Evolutionary conservation across 2,329 filamentous ascomycete genomes (phyloP).

Genomic region (Phaeosphaeriaceae sp.): DNA sequence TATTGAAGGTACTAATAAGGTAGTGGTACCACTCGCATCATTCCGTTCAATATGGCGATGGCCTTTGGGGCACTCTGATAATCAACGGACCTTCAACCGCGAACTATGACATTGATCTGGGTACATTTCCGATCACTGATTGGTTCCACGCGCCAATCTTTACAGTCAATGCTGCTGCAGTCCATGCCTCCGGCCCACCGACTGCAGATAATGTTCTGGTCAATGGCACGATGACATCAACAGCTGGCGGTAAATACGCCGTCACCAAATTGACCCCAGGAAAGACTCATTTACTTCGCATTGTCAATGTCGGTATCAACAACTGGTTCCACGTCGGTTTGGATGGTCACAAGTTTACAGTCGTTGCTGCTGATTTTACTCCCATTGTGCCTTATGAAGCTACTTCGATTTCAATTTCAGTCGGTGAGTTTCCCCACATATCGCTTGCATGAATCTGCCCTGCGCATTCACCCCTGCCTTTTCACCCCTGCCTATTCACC

Average conservation of each 20-base stretch:
- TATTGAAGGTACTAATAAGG: constrained; percentile 48
- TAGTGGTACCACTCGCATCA: constrained; percentile 56
- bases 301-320: constrained; percentile 49
- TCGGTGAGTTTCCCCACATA: constrained; percentile 36
- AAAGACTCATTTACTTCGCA: constrained; percentile 53
- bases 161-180: constrained; percentile 39
- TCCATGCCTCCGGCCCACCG: constrained; percentile 49
- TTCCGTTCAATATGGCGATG: constrained; percentile 51
- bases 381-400: constrained; percentile 52
- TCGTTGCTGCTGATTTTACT: constrained; percentile 53
- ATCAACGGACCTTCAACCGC: constrained; percentile 51
- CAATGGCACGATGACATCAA: constrained; percentile 62
- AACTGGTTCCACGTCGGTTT: constrained; percentile 31
- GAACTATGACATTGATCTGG: constrained; percentile 54
- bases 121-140: constrained; percentile 50
- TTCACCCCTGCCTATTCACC: constrained; percentile 4
- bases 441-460: not conserved
- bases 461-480: constrained; percentile 6
- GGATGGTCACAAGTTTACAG: constrained; percentile 50
- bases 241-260: constrained; percentile 39
- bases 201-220: constrained; percentile 57
- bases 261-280: constrained; percentile 45
- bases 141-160: constrained; percentile 37
- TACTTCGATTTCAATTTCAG: constrained; percentile 41
- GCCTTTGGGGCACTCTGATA: constrained; percentile 49